A percentile compares a stretch with the other conserved stretches of the same genome.
These are phyloP conservation scores for Lentithecium fluviatile DNA, from an alignment of 495 filamentous ascomycete species.

Conservation along the genomic window DNA sequence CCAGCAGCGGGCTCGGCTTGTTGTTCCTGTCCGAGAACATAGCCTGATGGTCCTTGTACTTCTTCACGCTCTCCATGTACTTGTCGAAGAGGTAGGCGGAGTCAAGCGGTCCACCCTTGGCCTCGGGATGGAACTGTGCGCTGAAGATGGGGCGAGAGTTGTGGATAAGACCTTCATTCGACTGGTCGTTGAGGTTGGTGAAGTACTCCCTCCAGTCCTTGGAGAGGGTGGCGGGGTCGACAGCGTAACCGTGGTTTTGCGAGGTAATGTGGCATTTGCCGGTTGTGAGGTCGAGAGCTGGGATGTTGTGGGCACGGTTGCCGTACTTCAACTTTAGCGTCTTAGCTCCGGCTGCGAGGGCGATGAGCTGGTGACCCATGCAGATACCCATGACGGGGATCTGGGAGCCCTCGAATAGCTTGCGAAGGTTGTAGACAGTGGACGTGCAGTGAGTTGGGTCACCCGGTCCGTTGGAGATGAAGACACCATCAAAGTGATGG, in stretches of 20 bases:
- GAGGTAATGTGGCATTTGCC: slow-evolving; percentile 97
- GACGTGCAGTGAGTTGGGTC: slow-evolving; percentile 94
- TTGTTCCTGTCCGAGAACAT: slow-evolving; percentile 70
- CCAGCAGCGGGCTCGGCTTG: slow-evolving; percentile 77
- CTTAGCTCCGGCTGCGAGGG: slow-evolving; percentile 75
- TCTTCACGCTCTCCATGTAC: slow-evolving; percentile 83
- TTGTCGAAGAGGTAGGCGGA: slow-evolving; percentile 92
- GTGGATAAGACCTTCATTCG: slow-evolving; percentile 96
- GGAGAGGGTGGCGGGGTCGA: slow-evolving; percentile 79
- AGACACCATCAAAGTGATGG: slow-evolving; percentile 95
- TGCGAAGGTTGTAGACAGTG: slow-evolving; percentile 84
- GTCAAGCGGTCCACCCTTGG: slow-evolving; percentile 93
- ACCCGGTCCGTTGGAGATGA: slow-evolving; percentile 96
- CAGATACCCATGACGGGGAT: slow-evolving; percentile 97
- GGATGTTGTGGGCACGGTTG: slow-evolving; percentile 98
- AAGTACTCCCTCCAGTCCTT: slow-evolving; percentile 96
- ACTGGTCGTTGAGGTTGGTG: slow-evolving; percentile 91
- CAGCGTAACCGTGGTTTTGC: slow-evolving; percentile 98
- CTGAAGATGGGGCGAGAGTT: slow-evolving; percentile 94
- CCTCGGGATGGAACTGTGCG: slow-evolving; percentile 97
- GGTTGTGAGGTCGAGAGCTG: slow-evolving; percentile 87
- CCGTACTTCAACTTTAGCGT: slow-evolving; percentile 97
- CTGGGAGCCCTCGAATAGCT: slow-evolving; percentile 84
- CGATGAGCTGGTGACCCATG: slow-evolving; percentile 85
- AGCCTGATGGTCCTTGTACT: slow-evolving; percentile 79